Percentiles rank a stretch among this genome's conserved stretches.
phyloP scores from a whole-genome alignment of 164 flowering plant genomes.

The Annona squamosa region DNA sequence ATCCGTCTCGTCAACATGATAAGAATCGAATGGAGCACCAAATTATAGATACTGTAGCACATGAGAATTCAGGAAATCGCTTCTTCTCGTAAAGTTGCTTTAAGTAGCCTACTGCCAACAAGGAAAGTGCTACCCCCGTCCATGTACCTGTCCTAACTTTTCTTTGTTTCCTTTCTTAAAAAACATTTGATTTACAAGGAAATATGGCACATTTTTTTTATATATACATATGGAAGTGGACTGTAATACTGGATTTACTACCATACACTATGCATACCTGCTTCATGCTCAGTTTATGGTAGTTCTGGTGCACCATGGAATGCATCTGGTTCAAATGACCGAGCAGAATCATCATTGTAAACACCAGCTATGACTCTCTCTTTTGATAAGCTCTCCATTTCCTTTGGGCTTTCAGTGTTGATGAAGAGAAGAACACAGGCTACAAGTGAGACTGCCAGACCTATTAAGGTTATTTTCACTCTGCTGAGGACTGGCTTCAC shows the following conservation, averaged over 20 bases:
- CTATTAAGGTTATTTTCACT: constrained; percentile 62
- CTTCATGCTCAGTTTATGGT: constrained; percentile 8
- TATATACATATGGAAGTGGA: too few relatives aligned
- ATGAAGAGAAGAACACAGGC: constrained; percentile 39
- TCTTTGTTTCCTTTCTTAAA: too few relatives aligned
- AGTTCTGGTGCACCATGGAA: constrained; percentile 67
- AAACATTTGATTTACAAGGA: too few relatives aligned
- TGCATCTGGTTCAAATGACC: constrained; percentile 87
- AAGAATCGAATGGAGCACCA: too few relatives aligned
- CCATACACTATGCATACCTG: background rate
- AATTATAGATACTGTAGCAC: too few relatives aligned
- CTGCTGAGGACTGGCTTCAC: constrained; percentile 85
- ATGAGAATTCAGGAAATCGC: too few relatives aligned
- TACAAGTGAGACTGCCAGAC: constrained; percentile 49
- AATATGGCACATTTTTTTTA: too few relatives aligned
- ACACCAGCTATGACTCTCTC: constrained; percentile 63
- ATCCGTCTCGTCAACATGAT: too few relatives aligned
- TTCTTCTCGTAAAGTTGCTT: too few relatives aligned
- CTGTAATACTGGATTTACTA: background rate
- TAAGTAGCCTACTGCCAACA: too few relatives aligned
- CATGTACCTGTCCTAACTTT: too few relatives aligned
- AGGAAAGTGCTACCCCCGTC: too few relatives aligned
- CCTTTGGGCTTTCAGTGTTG: constrained; percentile 35
- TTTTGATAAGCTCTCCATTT: constrained; percentile 17
- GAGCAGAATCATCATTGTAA: constrained; percentile 78